Evolutionary conservation across 805 yeast species (phyloP), one percentile per base, ranked within the genome.

Genomic region (Kazachstania taianensis): DNA sequence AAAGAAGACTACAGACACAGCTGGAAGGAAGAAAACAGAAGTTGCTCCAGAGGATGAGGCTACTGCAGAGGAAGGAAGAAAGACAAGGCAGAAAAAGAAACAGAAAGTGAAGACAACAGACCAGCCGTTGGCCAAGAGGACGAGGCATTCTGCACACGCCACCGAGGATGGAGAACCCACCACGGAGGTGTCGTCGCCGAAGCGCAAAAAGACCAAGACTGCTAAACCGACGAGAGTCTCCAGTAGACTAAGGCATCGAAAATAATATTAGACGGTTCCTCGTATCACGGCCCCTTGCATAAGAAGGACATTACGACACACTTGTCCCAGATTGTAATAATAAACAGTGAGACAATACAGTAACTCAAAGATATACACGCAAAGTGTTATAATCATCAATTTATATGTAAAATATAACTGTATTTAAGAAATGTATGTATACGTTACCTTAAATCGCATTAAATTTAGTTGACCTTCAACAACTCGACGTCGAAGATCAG

Each of bases 401-500:
- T n/a, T n/a, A n/a, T n/a, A n/a, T n/a, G n/a, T 20, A 13, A 18
- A 20, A 17, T 8, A 5, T 18, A 28, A 28, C 16, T 20, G n/a
- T 12, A 30, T 6, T 16, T 10, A 27, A 14, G 10, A 27, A 6
- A 20, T 22, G 27, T 36, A 33, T 28, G 14, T 17, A 10, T 13
- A 9, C 18, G 27, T 13, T 31, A 18, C 26, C n/a, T n/a, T n/a
- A n/a, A n/a, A 7, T 12, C 19, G 13, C 3, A 9, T n/a, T 22
- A 9, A n/a, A n/a, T 22, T 52, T 55, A 65, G 57, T 65, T 65
- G 41, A 65, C 60, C 53, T 63, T 65, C 52, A 66, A 53, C 52
- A 82, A 72, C 63, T 82, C 89, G 44, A 82, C 92, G 49, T 82
- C 92, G 50, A 82, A 82, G 52, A 84, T 67, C 65, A 89, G 74